Percentiles rank a stretch among this genome's conserved stretches.
Conservation (phyloP, 345 rosid species). For the Camelina sativa region DNA sequence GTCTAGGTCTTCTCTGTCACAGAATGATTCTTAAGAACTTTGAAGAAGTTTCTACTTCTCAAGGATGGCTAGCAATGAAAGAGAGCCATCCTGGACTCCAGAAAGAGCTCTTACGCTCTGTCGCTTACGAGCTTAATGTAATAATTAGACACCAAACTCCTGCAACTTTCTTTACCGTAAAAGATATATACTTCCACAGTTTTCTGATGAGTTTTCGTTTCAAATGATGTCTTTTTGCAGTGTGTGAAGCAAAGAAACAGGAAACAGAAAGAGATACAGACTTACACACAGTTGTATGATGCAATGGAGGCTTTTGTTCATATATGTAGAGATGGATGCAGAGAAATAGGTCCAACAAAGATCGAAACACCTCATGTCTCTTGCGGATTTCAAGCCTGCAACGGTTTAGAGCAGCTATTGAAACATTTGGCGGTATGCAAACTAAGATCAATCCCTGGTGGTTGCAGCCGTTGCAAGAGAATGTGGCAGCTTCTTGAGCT, state of each 20-base stretch:
- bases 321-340: conserved; percentile 89
- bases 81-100: conserved; percentile 77
- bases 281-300: conserved; percentile 68
- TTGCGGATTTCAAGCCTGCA: conserved; percentile 72
- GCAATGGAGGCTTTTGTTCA: conserved; percentile 96
- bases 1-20: conserved; percentile 70
- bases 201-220: conserved; percentile 23
- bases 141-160: conserved; percentile 39
- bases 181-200: background rate
- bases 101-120: conserved; percentile 59
- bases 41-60: conserved; percentile 52
- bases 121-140: conserved; percentile 63
- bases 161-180: background rate
- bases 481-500: conserved; percentile 94
- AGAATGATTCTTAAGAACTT: conserved; percentile 62
- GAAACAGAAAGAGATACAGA: conserved; percentile 61
- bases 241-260: conserved; percentile 55
- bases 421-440: conserved; percentile 82
- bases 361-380: conserved; percentile 51
- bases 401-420: conserved; percentile 72
- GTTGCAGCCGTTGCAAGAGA: conserved; percentile 80
- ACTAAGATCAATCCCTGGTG: conserved; percentile 70
- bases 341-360: conserved; percentile 84
- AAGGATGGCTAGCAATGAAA: conserved; percentile 84
- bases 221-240: conserved; percentile 40